Base-by-base conservation (phyloP, 768 basidiomycete genomes). In the Mycena latifolia region DNA sequence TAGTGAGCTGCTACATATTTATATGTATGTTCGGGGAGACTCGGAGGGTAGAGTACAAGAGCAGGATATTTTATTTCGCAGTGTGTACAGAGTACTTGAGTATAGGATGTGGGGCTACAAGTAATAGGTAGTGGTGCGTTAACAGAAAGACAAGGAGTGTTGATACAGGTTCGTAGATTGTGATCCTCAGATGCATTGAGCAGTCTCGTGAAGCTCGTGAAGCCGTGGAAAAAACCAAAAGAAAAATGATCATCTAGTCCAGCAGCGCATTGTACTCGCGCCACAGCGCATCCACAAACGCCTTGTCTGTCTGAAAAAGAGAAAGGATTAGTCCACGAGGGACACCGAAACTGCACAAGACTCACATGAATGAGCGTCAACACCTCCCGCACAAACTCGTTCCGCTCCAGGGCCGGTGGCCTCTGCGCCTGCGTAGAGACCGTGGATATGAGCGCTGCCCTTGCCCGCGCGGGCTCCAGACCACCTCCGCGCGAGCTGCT, bases 261-360 rank as follows among this genome's bases (percentile, higher is more conserved):
- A 45, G 33, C 61, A 73, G 67, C 61, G 75, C 63, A 58, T 74
- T 63, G 74, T 90, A 91, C 47, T 86, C 84, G 63, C 79, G 81
- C 79, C 83, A 89, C 50, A 91, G 81, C 41, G 79, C 76, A 68
- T 92, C 89, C 63, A 89, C 89, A 70, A 92, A 92, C 18, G 80
- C 76, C 69, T 86, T 82, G 78, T 92, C 88, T 58, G 85, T 90
- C 91, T 92, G 70, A 28, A 28, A 51, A 33, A 18, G 35, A 22
- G 57, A 28, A 35, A 63, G 37, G 14, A 35, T 61, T 52, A 55
- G 72, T 11, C 47, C 66, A 29, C 27, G 37, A 27, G 47, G 33
- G 48, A 61, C 41, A 35, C 43, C 37, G 20, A 11, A 33, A 22
- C 15, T 51, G 29, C 37, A 45, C 28, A 68, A 20, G 41, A 80